Evolutionary conservation across 192 early-diverging fungal species (phyloP), one percentile per base, ranked within the genome.

Genomic region (Coemansia sp.): DNA sequence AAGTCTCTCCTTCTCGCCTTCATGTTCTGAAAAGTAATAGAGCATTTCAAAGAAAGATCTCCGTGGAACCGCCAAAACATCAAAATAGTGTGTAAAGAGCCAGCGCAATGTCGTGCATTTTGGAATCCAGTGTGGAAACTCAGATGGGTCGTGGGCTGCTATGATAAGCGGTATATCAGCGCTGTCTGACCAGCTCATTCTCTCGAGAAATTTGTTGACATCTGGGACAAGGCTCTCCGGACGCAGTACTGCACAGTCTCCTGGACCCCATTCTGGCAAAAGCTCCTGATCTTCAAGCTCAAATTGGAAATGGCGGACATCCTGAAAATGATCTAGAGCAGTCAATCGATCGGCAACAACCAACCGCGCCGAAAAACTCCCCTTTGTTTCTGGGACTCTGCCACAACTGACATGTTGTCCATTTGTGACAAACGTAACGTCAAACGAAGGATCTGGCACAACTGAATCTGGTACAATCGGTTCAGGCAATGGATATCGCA

Each of bases 21-120:
- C 68, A 60, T 85, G 84, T 19, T 70, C 48, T 6, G 90, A 85
- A 78, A 98, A 98, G 64, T 88, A 92, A 19, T 85, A 63, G 16
- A 96, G 74, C 41, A 95, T 85, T 61, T 94, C 88, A 60, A 98
- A 97, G 82, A 98, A 97, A 30, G 92, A 94, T 44, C 94, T 79
- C 21, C 90, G 79, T 9, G 97, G 97, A 0, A 89, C 88, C 4
- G 88, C 89, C 66, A 87, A 93, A 19, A 96, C 85, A 75, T 97
- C 94, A 60, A 99, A 73, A 62, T 92, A 77, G 50, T 86, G 60
- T 14, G 84, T 81, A 56, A 94, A 84, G n/a, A 97, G 83, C 41
- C 83, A 81, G 3, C 93, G 86, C 49, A 97, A 71, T 3, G 93
- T 94, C 2, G 71, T 71, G 41, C 30, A 16, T 2, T 23, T 18